These are phyloP conservation scores for Aspergillus nidulans DNA, from an alignment of 495 filamentous ascomycete genomes.

Conservation along the genomic window DNA sequence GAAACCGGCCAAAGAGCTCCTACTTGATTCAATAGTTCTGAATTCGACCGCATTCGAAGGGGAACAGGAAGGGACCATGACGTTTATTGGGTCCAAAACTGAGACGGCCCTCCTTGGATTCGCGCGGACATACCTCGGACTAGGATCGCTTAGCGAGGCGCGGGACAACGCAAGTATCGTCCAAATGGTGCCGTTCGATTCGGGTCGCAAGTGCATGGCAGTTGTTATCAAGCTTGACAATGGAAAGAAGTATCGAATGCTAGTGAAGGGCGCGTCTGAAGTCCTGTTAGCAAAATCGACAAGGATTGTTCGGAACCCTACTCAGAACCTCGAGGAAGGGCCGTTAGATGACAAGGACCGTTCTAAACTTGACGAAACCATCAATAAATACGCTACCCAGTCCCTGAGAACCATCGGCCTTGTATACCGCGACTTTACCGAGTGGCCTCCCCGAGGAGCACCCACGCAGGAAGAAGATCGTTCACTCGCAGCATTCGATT, in stretches of 20 bases:
- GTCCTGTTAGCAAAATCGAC: constrained; percentile 73
- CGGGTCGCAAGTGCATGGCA: constrained; percentile 85
- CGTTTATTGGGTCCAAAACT: constrained; percentile 86
- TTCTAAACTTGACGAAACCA: constrained; percentile 58
- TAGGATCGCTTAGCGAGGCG: constrained; percentile 64
- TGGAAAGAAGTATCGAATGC: constrained; percentile 63
- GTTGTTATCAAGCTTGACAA: constrained; percentile 63
- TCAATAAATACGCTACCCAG: constrained; percentile 70
- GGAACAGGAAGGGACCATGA: constrained; percentile 58
- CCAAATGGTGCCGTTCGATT: constrained; percentile 84
- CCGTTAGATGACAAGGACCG: constrained; percentile 56
- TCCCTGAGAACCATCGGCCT: constrained; percentile 86
- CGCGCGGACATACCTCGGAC: constrained; percentile 70
- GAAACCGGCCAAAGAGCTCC: constrained; percentile 53
- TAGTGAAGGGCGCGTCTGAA: constrained; percentile 87
- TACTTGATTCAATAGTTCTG: constrained; percentile 71
- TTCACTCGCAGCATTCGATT: constrained; percentile 70
- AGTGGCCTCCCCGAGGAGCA: constrained; percentile 74
- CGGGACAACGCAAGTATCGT: constrained; percentile 64
- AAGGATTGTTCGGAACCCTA: constrained; percentile 67
- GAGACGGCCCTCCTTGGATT: constrained; percentile 78
- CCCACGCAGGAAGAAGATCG: constrained; percentile 64
- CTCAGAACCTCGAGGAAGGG: constrained; percentile 48
- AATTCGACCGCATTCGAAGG: constrained; percentile 91
- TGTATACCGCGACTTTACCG: constrained; percentile 81